These are phyloP conservation scores for Kazachstania taianensis DNA, from an alignment of 805 yeast genomes.

Conservation along the genomic window DNA sequence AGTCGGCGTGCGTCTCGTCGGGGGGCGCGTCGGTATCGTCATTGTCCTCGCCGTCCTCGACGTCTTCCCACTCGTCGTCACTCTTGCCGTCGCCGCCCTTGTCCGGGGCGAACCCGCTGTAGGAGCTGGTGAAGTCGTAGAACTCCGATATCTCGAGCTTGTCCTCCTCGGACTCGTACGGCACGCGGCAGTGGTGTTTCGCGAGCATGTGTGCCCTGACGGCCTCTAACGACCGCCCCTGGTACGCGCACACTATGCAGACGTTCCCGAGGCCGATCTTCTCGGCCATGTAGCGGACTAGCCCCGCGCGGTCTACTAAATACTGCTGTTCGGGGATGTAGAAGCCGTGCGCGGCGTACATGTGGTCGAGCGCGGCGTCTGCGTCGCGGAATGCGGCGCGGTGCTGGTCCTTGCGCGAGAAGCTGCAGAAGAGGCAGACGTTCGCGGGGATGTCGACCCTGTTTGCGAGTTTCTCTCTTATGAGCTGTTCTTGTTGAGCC, in stretches of 20 bases:
- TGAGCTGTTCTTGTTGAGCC: conserved; percentile 32
- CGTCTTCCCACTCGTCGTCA: conserved; percentile 31
- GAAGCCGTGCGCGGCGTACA: conserved; percentile 73
- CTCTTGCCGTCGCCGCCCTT: conserved; percentile 11
- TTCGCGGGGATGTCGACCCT: conserved; percentile 39
- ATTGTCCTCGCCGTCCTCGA: conserved; percentile 26
- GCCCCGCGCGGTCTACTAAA: conserved; percentile 60
- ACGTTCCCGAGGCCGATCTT: conserved; percentile 87
- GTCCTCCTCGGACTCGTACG: conserved; percentile 78
- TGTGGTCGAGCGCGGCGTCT: conserved; percentile 48
- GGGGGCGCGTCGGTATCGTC: conserved; percentile 25
- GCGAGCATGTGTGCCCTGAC: conserved; percentile 84
- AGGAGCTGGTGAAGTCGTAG: conserved; percentile 78
- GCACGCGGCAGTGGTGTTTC: conserved; percentile 82
- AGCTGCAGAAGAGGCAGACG: conserved; percentile 43
- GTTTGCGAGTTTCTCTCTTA: conserved; percentile 32
- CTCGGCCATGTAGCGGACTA: conserved; percentile 71
- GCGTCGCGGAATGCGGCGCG: conserved; percentile 37
- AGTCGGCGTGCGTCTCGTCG: conserved; percentile 34
- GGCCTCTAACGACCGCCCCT: conserved; percentile 76
- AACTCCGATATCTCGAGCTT: conserved; percentile 82
- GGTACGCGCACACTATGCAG: conserved; percentile 75
- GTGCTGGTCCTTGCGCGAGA: too few relatives aligned
- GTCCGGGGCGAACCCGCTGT: conserved; percentile 22
- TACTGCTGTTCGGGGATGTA: conserved; percentile 78